phyloP scores from a whole-genome alignment of 2,329 filamentous ascomycete species.

The Coniella vitis region DNA sequence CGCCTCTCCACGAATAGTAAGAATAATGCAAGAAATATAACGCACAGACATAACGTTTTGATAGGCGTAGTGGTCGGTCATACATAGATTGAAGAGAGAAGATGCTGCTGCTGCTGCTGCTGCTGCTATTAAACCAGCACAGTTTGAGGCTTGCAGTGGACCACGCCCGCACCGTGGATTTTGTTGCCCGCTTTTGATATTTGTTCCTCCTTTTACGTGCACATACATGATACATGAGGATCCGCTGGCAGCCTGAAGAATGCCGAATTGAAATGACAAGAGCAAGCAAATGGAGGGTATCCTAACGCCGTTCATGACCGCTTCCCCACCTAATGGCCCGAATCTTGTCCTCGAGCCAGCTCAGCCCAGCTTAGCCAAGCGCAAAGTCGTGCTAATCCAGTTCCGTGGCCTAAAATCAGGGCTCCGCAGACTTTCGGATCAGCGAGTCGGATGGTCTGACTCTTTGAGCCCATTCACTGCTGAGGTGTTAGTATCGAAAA shows the following conservation, averaged over 20 bases:
- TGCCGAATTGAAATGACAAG: neutral
- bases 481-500: neutral
- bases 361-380: neutral
- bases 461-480: slow-evolving; percentile 61
- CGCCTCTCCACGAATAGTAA: too few species aligned
- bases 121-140: too few species aligned
- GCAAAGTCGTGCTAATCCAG: neutral
- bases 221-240: neutral
- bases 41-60: too few species aligned
- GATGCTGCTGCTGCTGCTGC: too few species aligned
- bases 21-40: too few species aligned
- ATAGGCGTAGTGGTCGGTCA: too few species aligned
- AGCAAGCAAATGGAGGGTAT: slow-evolving; percentile 13
- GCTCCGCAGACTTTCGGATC: slow-evolving; percentile 37
- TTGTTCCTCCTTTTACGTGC: neutral
- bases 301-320: slow-evolving; percentile 13
- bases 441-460: slow-evolving; percentile 55
- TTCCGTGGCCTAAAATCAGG: neutral
- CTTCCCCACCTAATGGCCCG: neutral
- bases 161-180: too few species aligned
- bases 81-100: too few species aligned
- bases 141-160: too few species aligned
- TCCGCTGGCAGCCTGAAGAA: neutral
- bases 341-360: neutral
- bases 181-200: too few species aligned